Conservation (phyloP, 192 early-diverging fungal genomes). For the Paraglomus brasilianum region DNA sequence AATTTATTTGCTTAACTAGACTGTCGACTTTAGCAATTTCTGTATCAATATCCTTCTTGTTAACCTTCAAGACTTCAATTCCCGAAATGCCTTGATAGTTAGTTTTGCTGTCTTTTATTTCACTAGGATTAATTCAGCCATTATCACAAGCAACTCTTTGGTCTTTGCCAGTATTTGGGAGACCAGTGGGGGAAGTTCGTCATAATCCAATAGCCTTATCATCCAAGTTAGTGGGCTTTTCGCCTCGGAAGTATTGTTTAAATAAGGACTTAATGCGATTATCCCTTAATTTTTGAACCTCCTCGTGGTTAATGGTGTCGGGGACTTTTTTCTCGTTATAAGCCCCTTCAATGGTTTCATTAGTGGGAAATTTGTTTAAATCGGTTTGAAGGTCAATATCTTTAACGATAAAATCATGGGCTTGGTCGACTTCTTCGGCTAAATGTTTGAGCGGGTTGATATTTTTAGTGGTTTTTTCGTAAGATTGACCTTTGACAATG, state of each 20-base stretch:
- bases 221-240: not conserved
- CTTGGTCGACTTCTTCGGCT: conserved; percentile 10
- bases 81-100: conserved; percentile 6
- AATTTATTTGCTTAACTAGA: conserved; percentile 7
- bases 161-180: conserved; percentile 3
- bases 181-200: conserved; percentile 11
- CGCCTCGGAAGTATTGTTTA: conserved; percentile 18
- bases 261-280: conserved; percentile 5
- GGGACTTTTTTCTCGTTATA: conserved; percentile 8
- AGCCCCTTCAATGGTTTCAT: not conserved
- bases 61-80: conserved; percentile 11
- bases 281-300: conserved; percentile 1
- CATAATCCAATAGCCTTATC: not conserved
- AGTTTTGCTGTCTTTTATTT: not conserved
- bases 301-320: not conserved
- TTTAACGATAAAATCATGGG: conserved; percentile 6
- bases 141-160: not conserved
- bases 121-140: conserved; percentile 2
- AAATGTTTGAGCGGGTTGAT: not conserved
- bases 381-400: not conserved
- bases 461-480: conserved; percentile 2
- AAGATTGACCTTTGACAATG: not conserved
- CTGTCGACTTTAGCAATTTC: conserved; percentile 8
- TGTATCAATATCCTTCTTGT: conserved; percentile 3
- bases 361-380: conserved; percentile 13